Base-by-base conservation (phyloP, 306 rosid genomes). In the Cicer pinnatifidum region DNA sequence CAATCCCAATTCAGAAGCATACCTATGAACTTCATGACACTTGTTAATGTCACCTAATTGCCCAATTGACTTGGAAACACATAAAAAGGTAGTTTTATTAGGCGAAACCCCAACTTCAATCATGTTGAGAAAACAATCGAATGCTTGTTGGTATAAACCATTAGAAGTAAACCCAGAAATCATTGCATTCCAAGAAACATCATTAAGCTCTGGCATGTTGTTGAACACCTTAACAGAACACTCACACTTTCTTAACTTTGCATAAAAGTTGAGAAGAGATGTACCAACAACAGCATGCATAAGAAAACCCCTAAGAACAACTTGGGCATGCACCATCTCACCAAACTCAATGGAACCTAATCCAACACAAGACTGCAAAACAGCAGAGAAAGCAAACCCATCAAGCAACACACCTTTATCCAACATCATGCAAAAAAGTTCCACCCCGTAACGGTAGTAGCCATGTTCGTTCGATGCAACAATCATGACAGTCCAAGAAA, bases 231-330 rank as follows among this genome's bases (percentile, higher is more conserved):
- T 78, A 66, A n/a, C 75, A 3, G 91, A 87, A 77, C 71, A 75
- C 53, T 83, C 88, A 69, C 85, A 75, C 72, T 45, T 71, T 48
- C 84, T 85, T 76, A 89, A 62, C 81, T 89, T 91, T 2, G 90
- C 90, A 82, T 89, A 91, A 85, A 89, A 84, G 87, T 87, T 89
- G n/a, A 91, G 92, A 83, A 91, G 90, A 43, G 97, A 80, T 3
- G 90, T 86, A 37, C 70, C 80, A 2, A 89, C 91, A 81, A 82
- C 86, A 3, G 85, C 71, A 73, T 86, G 83, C 69, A 45, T 60
- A 6, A 79, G 72, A 86, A 86, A 86, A n/a, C 92, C 97, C 39
- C 88, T 78, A 2, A 72, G 71, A 74, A 85, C 82, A 82, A 89
- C 84, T 61, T 84, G 97, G 50, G 89, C 87, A 75, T 88, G 97